These are phyloP conservation scores for Aspergillus clavatus DNA, from an alignment of 2,329 filamentous ascomycete species.

Conservation along the genomic window DNA sequence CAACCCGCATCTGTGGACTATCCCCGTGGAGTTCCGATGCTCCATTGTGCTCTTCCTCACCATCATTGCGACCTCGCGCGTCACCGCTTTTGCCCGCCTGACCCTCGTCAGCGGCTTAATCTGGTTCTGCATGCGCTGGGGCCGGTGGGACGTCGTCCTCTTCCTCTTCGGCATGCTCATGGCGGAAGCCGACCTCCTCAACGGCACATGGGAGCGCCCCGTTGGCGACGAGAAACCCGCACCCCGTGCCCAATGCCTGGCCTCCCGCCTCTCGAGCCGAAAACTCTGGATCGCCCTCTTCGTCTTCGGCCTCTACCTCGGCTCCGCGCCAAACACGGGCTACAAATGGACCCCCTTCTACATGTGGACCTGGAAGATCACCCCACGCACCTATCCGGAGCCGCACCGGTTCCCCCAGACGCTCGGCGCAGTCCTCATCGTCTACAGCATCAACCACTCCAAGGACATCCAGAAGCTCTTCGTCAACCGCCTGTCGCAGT, in stretches of 20 bases:
- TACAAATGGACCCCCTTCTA: constrained; percentile 41
- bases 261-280: constrained; percentile 22
- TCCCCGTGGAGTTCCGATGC: constrained; percentile 43
- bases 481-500: constrained; percentile 39
- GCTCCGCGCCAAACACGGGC: constrained; percentile 39
- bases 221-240: constrained; percentile 13
- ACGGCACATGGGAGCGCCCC: constrained; percentile 32
- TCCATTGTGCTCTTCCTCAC: constrained; percentile 42
- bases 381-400: constrained; percentile 38
- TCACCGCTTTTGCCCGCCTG: constrained; percentile 31
- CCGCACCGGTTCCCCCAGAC: constrained; percentile 44
- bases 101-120: constrained; percentile 28
- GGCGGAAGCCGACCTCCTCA: constrained; percentile 41
- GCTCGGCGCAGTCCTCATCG: constrained; percentile 39
- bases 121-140: constrained; percentile 40
- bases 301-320: constrained; percentile 39
- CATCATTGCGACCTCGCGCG: constrained; percentile 37
- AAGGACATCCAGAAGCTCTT: constrained; percentile 40
- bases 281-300: constrained; percentile 37
- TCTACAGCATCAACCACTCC: constrained; percentile 40
- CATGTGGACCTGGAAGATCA: constrained; percentile 35
- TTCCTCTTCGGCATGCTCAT: constrained; percentile 42
- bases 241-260: constrained; percentile 2
- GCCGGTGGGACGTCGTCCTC: constrained; percentile 42
- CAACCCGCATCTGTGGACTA: constrained; percentile 46